Evolutionary conservation across 768 basidiomycete genomes (phyloP).

Genomic region (Pleurotus platypus): DNA sequence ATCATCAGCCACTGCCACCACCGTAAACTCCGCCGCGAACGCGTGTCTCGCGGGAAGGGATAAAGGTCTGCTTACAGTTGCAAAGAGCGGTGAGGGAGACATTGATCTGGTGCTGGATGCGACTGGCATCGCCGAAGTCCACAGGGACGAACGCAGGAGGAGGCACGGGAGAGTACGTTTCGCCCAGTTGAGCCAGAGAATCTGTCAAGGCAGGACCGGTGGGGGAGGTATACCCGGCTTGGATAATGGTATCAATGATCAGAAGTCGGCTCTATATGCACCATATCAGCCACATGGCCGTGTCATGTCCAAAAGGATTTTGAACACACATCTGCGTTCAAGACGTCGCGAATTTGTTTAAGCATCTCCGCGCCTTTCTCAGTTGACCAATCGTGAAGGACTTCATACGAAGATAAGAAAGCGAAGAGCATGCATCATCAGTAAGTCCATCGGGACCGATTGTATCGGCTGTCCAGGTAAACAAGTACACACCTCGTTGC

Average conservation of each 20-base stretch:
- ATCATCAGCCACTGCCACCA: background rate
- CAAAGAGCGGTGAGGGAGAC: constrained; percentile 32
- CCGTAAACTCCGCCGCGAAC: too few relatives aligned
- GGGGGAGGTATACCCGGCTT: constrained; percentile 26
- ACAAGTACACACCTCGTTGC: constrained; percentile 26
- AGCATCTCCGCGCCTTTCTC: constrained; percentile 34
- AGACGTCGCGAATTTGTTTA: constrained; percentile 27
- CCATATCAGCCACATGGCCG: background rate
- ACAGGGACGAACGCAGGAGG: constrained; percentile 31
- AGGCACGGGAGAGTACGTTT: constrained; percentile 27
- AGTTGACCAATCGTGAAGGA: constrained; percentile 35
- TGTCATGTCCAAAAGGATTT: background rate
- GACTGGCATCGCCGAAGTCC: constrained; percentile 35
- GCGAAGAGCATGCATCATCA: background rate
- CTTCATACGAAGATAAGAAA: constrained; percentile 12
- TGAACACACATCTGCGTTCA: constrained; percentile 26
- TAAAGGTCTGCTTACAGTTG: constrained; percentile 21
- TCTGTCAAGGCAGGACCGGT: constrained; percentile 23
- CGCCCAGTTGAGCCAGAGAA: constrained; percentile 23
- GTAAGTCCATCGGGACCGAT: too few relatives aligned
- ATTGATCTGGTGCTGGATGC: constrained; percentile 32
- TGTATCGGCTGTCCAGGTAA: too few relatives aligned
- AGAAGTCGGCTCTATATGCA: constrained; percentile 28
- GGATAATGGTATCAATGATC: constrained; percentile 33
- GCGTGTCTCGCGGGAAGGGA: too few relatives aligned